Conservation (phyloP, 1,139 yeast species). For the Kodamaea anthophila region DNA sequence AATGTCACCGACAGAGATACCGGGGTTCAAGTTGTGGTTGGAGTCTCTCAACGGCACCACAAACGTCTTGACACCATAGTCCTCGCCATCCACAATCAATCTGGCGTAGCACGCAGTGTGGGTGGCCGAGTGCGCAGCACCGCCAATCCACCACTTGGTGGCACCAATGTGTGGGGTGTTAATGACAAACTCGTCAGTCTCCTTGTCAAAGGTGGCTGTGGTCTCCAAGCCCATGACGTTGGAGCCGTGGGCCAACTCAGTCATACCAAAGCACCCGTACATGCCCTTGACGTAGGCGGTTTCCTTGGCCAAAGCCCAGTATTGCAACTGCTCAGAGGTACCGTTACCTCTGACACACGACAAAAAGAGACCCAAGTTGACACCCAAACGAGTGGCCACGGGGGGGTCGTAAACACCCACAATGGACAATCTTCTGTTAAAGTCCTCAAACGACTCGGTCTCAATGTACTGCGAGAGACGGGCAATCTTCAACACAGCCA, state of each 20-base stretch:
- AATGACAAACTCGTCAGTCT: constrained; percentile 37
- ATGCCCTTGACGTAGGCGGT: constrained; percentile 31
- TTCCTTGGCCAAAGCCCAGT: constrained; percentile 37
- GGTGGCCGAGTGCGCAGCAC: constrained; percentile 47
- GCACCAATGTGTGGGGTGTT: constrained; percentile 47
- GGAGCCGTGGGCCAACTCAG: constrained; percentile 46
- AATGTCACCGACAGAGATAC: constrained; percentile 41
- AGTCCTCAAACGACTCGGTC: constrained; percentile 28
- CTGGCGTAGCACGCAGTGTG: constrained; percentile 40
- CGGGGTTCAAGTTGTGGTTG: constrained; percentile 39
- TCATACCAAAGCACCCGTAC: constrained; percentile 46
- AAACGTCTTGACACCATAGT: constrained; percentile 46
- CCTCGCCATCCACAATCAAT: constrained; percentile 38
- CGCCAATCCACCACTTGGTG: constrained; percentile 50
- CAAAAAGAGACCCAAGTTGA: constrained; percentile 26
- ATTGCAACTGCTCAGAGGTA: constrained; percentile 30
- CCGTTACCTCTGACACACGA: constrained; percentile 29
- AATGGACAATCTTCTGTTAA: constrained; percentile 32
- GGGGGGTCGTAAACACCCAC: constrained; percentile 27
- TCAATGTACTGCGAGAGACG: constrained; percentile 36
- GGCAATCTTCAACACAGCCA: constrained; percentile 31
- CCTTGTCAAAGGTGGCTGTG: constrained; percentile 39
- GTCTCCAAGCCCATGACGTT: constrained; percentile 44
- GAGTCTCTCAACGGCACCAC: constrained; percentile 43
- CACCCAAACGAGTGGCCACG: constrained; percentile 24